Evolutionary conservation across 2,329 filamentous ascomycete species (phyloP).

Genomic region (Penicillium palitans): DNA sequence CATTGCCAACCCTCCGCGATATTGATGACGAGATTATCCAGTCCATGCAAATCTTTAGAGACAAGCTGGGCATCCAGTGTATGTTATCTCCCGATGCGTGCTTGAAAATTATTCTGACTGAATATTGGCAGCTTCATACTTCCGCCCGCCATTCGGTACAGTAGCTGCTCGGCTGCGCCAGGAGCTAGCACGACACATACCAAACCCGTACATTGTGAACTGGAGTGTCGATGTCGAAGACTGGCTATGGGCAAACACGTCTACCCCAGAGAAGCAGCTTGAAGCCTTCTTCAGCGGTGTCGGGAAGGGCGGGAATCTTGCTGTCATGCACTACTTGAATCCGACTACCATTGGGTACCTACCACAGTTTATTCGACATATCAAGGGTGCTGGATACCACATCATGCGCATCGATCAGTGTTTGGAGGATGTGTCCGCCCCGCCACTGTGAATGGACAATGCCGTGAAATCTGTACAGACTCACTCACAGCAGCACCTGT

Average conservation of each 20-base stretch:
- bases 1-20: slow-evolving; percentile 29
- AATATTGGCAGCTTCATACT: slow-evolving; percentile 52
- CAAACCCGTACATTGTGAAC: slow-evolving; percentile 61
- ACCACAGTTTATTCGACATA: slow-evolving; percentile 63
- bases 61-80: slow-evolving; percentile 38
- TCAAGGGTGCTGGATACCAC: slow-evolving; percentile 63
- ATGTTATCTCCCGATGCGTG: slow-evolving; percentile 39
- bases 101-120: slow-evolving; percentile 33
- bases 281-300: slow-evolving; percentile 66
- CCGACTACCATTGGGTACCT: slow-evolving; percentile 65
- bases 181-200: slow-evolving; percentile 55
- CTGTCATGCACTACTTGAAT: slow-evolving; percentile 70
- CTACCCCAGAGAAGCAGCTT: slow-evolving; percentile 66
- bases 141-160: slow-evolving; percentile 68
- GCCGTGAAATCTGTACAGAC: neutral
- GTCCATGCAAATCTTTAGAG: slow-evolving; percentile 34
- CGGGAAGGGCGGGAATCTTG: slow-evolving; percentile 61
- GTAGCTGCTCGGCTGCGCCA: slow-evolving; percentile 67
- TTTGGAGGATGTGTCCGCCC: slow-evolving; percentile 56
- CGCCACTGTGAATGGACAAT: slow-evolving; percentile 15
- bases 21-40: slow-evolving; percentile 42
- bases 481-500: neutral
- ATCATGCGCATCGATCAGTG: slow-evolving; percentile 69
- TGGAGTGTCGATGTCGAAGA: slow-evolving; percentile 73
- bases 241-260: slow-evolving; percentile 64